Conservation (phyloP, 805 yeast genomes). For the Saturnispora halmiae region DNA sequence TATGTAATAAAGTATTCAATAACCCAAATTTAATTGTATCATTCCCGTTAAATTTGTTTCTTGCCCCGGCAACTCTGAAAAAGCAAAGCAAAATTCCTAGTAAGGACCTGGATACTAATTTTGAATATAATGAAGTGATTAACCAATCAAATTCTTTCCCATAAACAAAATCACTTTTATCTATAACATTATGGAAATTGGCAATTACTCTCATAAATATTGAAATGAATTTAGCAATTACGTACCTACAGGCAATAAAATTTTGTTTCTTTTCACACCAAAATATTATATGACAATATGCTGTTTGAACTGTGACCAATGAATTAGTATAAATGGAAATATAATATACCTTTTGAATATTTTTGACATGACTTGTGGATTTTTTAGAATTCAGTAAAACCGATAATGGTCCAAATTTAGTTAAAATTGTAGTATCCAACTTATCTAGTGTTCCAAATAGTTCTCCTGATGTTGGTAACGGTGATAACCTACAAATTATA, state of each 20-base stretch:
- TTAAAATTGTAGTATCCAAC: conserved; percentile 30
- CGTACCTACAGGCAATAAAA: conserved; percentile 26
- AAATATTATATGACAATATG: conserved; percentile 35
- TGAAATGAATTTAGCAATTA: conserved; percentile 30
- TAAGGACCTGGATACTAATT: conserved; percentile 31
- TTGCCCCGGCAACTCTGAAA: conserved; percentile 26
- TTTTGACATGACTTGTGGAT: conserved; percentile 16
- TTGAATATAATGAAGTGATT: conserved; percentile 31
- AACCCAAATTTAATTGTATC: conserved; percentile 5
- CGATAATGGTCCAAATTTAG: conserved; percentile 26
- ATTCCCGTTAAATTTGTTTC: conserved; percentile 15
- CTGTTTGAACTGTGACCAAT: conserved; percentile 30
- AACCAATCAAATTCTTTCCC: conserved; percentile 33
- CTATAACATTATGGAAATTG: conserved; percentile 29
- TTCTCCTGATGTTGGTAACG: conserved; percentile 31
- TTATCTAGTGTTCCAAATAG: conserved; percentile 29
- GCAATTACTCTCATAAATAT: conserved; percentile 29
- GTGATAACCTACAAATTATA: conserved; percentile 33
- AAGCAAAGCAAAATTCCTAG: conserved; percentile 15
- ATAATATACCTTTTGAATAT: conserved; percentile 18
- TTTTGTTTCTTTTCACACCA: conserved; percentile 27
- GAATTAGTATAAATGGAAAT: conserved; percentile 21
- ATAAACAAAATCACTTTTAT: conserved; percentile 20
- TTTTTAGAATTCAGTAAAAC: conserved; percentile 21
- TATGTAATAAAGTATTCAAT: conserved; percentile 6